phyloP scores from a whole-genome alignment of 108 stramenopile species.

The Schizochytrium sp. region DNA sequence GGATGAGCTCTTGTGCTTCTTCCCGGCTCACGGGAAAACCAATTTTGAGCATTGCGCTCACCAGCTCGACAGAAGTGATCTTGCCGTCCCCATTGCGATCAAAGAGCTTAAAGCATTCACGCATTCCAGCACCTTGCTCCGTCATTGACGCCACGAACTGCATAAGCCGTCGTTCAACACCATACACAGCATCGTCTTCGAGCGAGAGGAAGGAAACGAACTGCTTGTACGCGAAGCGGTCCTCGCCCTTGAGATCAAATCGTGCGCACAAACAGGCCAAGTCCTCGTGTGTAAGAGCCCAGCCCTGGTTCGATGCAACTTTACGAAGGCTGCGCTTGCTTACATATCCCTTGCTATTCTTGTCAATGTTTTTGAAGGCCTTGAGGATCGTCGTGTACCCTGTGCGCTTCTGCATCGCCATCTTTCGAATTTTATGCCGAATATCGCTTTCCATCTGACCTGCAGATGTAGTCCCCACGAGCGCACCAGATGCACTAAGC shows the following conservation, averaged over 20 bases:
- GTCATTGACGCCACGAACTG: not conserved
- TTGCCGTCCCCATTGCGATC: conserved; percentile 2
- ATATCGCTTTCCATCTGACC: not conserved
- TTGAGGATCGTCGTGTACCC: not conserved
- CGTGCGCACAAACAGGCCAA: not conserved
- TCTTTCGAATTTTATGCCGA: not conserved
- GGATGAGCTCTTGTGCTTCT: not conserved
- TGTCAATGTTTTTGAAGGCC: not conserved
- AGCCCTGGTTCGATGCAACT: not conserved
- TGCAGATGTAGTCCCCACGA: not conserved
- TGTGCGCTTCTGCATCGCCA: not conserved
- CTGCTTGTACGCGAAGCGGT: conserved; percentile 1
- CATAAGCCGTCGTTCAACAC: not conserved
- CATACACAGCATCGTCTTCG: not conserved
- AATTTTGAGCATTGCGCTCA: not conserved
- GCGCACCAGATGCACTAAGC: not conserved
- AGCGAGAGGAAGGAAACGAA: not conserved
- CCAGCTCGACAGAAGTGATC: not conserved
- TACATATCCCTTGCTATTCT: not conserved
- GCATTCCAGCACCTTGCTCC: not conserved
- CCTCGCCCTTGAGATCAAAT: conserved; percentile 2
- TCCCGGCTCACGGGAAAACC: not conserved
- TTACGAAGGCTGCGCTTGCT: not conserved
- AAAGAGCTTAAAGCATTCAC: not conserved
- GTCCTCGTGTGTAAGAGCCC: not conserved